Base-by-base conservation (phyloP, 495 filamentous ascomycete species). In the Clohesyomyces aquaticus region DNA sequence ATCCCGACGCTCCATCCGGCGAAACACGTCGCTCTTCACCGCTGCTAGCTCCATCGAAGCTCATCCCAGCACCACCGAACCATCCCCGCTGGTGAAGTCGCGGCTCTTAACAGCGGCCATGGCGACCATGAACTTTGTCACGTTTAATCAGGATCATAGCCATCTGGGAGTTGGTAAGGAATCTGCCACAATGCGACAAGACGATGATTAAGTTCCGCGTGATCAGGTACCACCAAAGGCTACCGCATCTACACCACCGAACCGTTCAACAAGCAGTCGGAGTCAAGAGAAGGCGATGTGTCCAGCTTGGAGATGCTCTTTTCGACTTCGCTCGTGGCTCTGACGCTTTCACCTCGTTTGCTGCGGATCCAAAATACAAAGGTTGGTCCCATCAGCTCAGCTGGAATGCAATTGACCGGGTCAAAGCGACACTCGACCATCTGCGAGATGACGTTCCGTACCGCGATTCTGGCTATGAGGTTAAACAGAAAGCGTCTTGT, bases 121-220 rank as follows among this genome's bases (percentile, higher is more conserved):
- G 63, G 38, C 56, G 46, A 48, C 63, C 0, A 93, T 98, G 83
- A 98, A 98, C 75, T 98, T 93, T 74, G 90, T 98, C 71, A 98
- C 92, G 18, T 98, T 98, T 78, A 98, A 98, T 77, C 94, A 98
- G 79, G 94, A 98, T 82, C 90, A 96, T 81, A 95, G 90, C 82
- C 91, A 91, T 74, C 80, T 98, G 62, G 94, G 93, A 78, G 91
- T 96, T 66, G 93, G 91, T 90, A 79, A 66, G 87, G 72, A 55
- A 19, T 38, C 54, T 21, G 21, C 9, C 4, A 18, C 25, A 22
- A 21, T 14, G 2, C 4, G 27, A 11, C 11, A 29, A 41, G 12
- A 18, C 6, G 16, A 41, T 16, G 18, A 43, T 46, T 64, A 21
- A 64, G n/a, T n/a, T 19, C 14, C 3, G 12, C 21, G 19, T 6